Evolutionary conservation across 2,329 filamentous ascomycete species (phyloP).

Genomic region (Pestalotiopsis sp.): DNA sequence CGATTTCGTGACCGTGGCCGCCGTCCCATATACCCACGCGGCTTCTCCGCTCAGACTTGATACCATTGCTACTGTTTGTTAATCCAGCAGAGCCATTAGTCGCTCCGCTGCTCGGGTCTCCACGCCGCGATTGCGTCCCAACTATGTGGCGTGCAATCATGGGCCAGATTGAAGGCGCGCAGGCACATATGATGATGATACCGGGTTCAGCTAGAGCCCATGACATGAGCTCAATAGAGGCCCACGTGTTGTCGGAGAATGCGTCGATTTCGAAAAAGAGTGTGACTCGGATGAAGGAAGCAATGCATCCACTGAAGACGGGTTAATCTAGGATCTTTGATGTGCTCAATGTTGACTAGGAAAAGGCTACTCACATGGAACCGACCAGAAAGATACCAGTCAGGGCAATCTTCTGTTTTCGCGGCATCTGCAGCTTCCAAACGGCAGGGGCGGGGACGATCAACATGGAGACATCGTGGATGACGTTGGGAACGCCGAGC

Average conservation of each 20-base stretch:
- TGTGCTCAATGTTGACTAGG: too few species aligned
- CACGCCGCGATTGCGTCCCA: neutral
- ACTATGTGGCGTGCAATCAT: neutral
- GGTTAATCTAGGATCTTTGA: too few species aligned
- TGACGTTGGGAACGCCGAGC: conserved; percentile 18
- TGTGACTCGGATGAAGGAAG: conserved; percentile 19
- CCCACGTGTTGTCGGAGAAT: conserved; percentile 19
- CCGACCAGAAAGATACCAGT: conserved; percentile 20
- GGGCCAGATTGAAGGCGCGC: conserved; percentile 13
- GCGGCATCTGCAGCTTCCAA: conserved; percentile 18
- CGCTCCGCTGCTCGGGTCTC: neutral
- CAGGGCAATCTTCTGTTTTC: conserved; percentile 20
- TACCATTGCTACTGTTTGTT: neutral
- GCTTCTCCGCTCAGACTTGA: neutral
- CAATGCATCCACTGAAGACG: conserved; percentile 20
- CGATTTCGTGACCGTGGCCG: neutral
- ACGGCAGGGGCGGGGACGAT: conserved; percentile 18
- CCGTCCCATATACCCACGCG: neutral
- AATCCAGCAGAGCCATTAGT: neutral
- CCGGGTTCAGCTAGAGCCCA: conserved; percentile 21
- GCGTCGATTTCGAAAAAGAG: conserved; percentile 19
- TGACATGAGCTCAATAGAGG: conserved; percentile 18
- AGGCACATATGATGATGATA: conserved; percentile 20
- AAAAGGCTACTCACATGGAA: conserved; percentile 17
- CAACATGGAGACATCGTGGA: conserved; percentile 22